Evolutionary conservation across 2,329 filamentous ascomycete species (phyloP).

Genomic region (Fusarium sp.): DNA sequence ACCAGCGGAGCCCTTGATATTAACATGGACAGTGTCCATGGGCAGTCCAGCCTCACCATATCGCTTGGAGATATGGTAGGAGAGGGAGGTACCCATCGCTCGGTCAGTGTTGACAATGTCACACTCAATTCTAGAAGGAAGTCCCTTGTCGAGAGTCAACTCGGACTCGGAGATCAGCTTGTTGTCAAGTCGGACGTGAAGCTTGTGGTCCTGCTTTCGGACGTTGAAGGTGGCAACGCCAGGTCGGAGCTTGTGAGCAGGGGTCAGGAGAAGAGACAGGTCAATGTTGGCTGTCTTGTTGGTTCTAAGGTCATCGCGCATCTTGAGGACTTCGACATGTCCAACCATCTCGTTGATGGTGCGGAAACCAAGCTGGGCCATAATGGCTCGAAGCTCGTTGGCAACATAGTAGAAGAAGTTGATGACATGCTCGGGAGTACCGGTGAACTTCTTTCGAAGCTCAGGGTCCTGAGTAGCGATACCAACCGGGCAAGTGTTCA

Average conservation of each 20-base stretch:
- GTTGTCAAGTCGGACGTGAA: conserved; percentile 94
- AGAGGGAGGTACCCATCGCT: conserved; percentile 90
- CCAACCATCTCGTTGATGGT: conserved; percentile 99
- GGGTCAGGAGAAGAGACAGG: conserved; percentile 89
- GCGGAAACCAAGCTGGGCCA: conserved; percentile 94
- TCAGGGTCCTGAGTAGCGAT: conserved; percentile 97
- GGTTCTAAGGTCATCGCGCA: conserved; percentile 88
- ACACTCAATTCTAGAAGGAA: conserved; percentile 93
- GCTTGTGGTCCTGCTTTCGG: conserved; percentile 94
- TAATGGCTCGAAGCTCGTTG: conserved; percentile 95
- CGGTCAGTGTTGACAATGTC: conserved; percentile 97
- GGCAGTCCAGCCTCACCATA: conserved; percentile 91
- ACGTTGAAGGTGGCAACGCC: conserved; percentile 98
- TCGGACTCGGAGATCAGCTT: conserved; percentile 97
- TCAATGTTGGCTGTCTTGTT: conserved; percentile 94
- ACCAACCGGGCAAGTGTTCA: conserved; percentile 87
- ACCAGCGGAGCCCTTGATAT: conserved; percentile 95
- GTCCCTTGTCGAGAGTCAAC: conserved; percentile 90
- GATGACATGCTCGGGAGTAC: conserved; percentile 94
- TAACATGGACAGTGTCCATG: conserved; percentile 93
- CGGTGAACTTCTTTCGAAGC: conserved; percentile 90
- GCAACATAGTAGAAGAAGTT: conserved; percentile 99
- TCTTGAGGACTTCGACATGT: conserved; percentile 84
- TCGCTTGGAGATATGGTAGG: conserved; percentile 93
- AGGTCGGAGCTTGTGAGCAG: conserved; percentile 93